Evolutionary conservation across 179 eudicot genomes (phyloP), one percentile per base, ranked within the genome.

Genomic region (Beta corolliflora): DNA sequence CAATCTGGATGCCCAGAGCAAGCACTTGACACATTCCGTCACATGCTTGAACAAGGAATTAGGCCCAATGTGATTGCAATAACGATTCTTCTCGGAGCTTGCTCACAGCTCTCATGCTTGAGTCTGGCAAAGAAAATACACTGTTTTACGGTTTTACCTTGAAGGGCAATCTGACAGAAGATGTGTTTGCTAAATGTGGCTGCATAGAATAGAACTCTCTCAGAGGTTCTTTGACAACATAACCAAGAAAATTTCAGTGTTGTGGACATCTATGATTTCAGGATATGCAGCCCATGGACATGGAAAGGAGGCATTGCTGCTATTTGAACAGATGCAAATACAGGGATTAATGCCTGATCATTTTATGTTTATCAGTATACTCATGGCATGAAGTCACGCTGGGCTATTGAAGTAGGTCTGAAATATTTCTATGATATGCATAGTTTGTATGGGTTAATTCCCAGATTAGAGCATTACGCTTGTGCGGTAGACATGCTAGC

Each of bases 401-500:
- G 93, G 96, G 2, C 82, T 48, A 84, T 91, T 45, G 80, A 76
- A 52, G 86, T 89, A 85, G 96, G 96, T 78, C 82, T 91, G 23
- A 71, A 83, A 58, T 88, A 80, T 54, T 86, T 31, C 55, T 76
- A 46, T 46, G 7, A 46, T 8, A 46, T 46, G 50, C 50, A 46
- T 46, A 46, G 50, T 46, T 46, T 46, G 75, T 88, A 90, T 68
- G 80, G 84, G 31, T 23, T 91, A 78, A 71, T 77, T 75, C 91
- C 92, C 54, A 85, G 83, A 79, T 63, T 87, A 65, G 95, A 89
- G 88, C 95, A 93, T 86, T 92, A 92, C 78, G 83, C 96, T 19
- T 92, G 95, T 86, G 89, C 91, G 2, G 85, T 90, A 65, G 96
- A 92, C 87, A 90, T 92, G 91, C 85, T 93, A 3, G 94, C 91